A percentile compares a stretch with the other conserved stretches of the same genome.
These are phyloP conservation scores for Mucor lusitanicus DNA, from an alignment of 371 early-diverging fungal genomes.

Conservation along the genomic window DNA sequence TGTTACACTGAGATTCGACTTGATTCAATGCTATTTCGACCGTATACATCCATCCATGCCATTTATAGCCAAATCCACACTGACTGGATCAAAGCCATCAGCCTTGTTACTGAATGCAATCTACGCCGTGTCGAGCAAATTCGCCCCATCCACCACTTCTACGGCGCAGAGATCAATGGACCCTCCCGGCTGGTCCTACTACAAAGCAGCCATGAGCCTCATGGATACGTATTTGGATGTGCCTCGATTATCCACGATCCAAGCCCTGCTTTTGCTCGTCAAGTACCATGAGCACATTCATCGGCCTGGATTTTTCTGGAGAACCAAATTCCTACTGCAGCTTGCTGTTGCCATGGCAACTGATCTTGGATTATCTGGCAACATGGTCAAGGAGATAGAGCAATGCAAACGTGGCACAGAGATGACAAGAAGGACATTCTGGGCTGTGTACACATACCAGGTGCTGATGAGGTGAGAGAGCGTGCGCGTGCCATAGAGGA, in stretches of 20 bases:
- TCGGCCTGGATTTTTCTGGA: slow-evolving; percentile 49
- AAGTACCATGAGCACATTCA: slow-evolving; percentile 49
- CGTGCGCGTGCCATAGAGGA: neutral
- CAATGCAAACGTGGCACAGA: slow-evolving; percentile 7
- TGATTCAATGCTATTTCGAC: slow-evolving; percentile 45
- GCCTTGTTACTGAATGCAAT: slow-evolving; percentile 57
- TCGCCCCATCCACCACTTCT: neutral
- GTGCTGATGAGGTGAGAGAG: slow-evolving; percentile 26
- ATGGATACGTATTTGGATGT: slow-evolving; percentile 44
- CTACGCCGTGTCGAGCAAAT: slow-evolving; percentile 55
- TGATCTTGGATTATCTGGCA: slow-evolving; percentile 33
- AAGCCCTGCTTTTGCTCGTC: slow-evolving; percentile 46
- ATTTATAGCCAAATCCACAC: slow-evolving; percentile 46
- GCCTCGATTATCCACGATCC: slow-evolving; percentile 46
- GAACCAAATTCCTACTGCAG: slow-evolving; percentile 41
- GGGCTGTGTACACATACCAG: slow-evolving; percentile 29
- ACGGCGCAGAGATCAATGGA: slow-evolving; percentile 28
- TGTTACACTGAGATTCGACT: slow-evolving; percentile 16
- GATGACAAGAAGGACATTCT: slow-evolving; percentile 22
- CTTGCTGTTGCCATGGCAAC: slow-evolving; percentile 40
- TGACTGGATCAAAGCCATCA: slow-evolving; percentile 47
- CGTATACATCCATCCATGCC: slow-evolving; percentile 63
- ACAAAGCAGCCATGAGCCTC: slow-evolving; percentile 32
- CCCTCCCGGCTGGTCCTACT: slow-evolving; percentile 47
- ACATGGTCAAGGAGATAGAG: neutral